These are phyloP conservation scores for Trypethelium eluteriae DNA, from an alignment of 495 filamentous ascomycete species.

Conservation along the genomic window DNA sequence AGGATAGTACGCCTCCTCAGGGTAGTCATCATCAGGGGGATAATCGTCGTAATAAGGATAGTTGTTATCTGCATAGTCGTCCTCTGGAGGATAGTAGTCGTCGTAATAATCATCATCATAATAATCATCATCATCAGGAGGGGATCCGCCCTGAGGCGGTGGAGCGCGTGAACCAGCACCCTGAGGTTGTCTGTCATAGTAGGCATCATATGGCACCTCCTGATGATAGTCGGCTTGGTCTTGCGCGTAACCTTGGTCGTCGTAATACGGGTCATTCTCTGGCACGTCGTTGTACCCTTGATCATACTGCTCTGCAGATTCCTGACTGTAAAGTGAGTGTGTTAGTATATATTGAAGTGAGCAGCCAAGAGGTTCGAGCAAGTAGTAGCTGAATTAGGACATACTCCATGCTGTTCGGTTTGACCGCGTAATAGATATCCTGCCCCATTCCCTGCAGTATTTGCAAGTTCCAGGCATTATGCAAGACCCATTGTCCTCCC, in stretches of 20 bases:
- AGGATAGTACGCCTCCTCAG: neutral
- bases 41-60: neutral
- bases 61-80: neutral
- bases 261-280: neutral
- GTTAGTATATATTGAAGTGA: neutral
- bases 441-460: neutral
- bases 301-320: neutral
- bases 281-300: neutral
- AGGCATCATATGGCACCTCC: neutral
- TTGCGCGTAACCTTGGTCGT: neutral
- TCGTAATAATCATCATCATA: neutral
- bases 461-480: neutral
- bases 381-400: neutral
- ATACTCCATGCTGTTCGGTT: neutral
- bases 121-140: neutral
- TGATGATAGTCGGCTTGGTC: neutral
- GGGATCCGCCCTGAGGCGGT: neutral
- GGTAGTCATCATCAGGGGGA: neutral
- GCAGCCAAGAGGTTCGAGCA: neutral
- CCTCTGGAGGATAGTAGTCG: neutral
- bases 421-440: neutral
- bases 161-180: neutral
- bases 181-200: neutral
- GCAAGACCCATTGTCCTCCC: neutral
- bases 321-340: neutral